Base-by-base conservation (phyloP, 352 stramenopile species). In the Ophiocytium majus region DNA sequence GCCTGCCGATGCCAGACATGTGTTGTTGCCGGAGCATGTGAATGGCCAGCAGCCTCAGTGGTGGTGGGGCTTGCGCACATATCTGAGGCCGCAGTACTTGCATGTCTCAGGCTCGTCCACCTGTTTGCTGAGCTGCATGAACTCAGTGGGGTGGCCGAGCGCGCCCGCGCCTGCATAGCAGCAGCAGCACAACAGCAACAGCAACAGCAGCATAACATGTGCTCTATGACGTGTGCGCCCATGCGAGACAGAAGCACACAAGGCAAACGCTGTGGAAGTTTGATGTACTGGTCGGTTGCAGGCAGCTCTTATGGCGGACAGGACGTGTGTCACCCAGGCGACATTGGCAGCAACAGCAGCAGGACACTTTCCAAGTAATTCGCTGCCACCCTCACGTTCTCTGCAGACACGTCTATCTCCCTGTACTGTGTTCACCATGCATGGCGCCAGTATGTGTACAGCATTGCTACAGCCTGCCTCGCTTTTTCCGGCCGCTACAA, bases 81-180 rank as follows among this genome's bases (percentile, higher is more conserved):
- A 81, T 5, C 75, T 33, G 10, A 81, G 32, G 23, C 75, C 75
- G 49, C 75, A 81, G 75, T 81, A 81, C 17, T 81, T 81, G 36
- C 75, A 81, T 33, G 32, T 43, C 32, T 81, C 75, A 14, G 75
- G 75, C 9, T 81, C 32, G 5, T 50, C 36, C 37, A 28, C 49
- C 9, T 10, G 10, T 33, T 81, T 81, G 36, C 10, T 28, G 19
- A 81, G 32, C 32, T 1, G 1, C 36, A 81, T 81, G 36, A 63
- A 81, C 17, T 81, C 75, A 5, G 50, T 50, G 10, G 75, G 75
- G 32, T 81, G 75, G 10, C 75, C 75, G 1, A 81, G 17, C 31
- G 75, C 10, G 1, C 75, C 75, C 5, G 23, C n/a, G 10, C 75
- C 75, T 81, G 36, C 31, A 81, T 43, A 14, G 5, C 5, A 14